Evolutionary conservation across 106 monocot genomes (phyloP), one percentile per base, ranked within the genome.

Genomic region (Ottelia alismoides): DNA sequence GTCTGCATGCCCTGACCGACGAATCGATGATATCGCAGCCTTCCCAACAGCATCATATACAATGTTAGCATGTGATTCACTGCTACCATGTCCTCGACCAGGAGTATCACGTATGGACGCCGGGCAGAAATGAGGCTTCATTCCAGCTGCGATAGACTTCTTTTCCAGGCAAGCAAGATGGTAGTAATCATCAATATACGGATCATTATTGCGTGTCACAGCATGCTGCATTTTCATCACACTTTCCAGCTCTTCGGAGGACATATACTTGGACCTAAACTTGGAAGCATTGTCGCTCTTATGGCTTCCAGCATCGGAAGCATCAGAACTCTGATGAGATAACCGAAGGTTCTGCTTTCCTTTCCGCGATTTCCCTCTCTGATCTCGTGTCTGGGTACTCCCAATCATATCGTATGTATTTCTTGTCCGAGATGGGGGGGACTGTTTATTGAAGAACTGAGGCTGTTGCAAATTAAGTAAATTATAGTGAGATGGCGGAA

Each of bases 161-260:
- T 78, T 82, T 25, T 73, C 67, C 6, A 80, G 28, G 43, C 76
- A 80, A 57, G 85, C 85, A 57, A 80, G 85, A 61, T 80, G 85
- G 52, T 80, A 77, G 56, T 85, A 80, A 31, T 85, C 85, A 52
- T 74, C 70, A 45, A 74, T 49, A 43, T 85, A 85, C 46, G 80
- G 73, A 64, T 85, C 78, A 57, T 53, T 80, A 52, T 48, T 61
- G 30, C 74, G 73, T 10, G 78, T 72, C n/a, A 68, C 58, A 26
- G 74, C 74, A 69, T 75, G 74, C 45, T 84, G 83, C 52, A 72
- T 68, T 56, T 60, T 78, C 57, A 67, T 14, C 54, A 85, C 69
- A 62, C 66, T 80, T 62, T 80, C 76, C 28, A 85, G 69, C 59
- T 85, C 85, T 45, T 80, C 80, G 35, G 68, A 53, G 30, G 80